Conservation (phyloP, 345 rosid genomes). For the Gossypium stocksii region DNA sequence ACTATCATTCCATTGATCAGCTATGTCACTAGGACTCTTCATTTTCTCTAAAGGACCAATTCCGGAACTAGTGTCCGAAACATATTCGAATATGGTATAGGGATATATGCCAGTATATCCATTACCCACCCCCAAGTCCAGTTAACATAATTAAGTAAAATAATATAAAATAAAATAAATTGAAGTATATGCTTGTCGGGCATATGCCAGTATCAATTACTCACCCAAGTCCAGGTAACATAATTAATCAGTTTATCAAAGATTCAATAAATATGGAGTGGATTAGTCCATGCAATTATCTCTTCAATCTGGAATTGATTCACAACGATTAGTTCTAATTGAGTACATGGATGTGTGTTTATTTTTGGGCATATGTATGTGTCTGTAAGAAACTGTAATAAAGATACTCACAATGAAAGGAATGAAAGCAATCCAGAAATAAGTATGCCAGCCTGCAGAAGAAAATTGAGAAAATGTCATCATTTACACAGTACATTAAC, state of each 20-base stretch:
- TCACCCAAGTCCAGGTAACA: not conserved
- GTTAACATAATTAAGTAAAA: not conserved
- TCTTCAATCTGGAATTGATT: not conserved
- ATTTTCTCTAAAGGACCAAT: not conserved
- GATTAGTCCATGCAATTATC: not conserved
- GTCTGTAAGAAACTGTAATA: not conserved
- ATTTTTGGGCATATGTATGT: not conserved
- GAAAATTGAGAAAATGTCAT: constrained; percentile 16
- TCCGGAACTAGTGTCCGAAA: not conserved
- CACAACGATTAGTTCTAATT: not conserved
- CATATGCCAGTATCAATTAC: too few relatives aligned
- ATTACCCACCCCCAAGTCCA: not conserved
- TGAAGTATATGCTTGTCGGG: too few relatives aligned
- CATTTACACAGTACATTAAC: not conserved
- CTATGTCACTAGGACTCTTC: not conserved
- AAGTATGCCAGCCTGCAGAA: constrained; percentile 86
- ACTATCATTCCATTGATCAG: not conserved
- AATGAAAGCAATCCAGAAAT: constrained; percentile 87
- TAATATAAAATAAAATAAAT: too few relatives aligned
- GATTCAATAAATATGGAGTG: not conserved
- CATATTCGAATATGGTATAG: not conserved
- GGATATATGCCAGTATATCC: not conserved
- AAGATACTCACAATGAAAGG: constrained; percentile 62
- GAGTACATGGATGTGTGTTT: not conserved
- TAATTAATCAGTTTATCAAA: not conserved